phyloP scores from a whole-genome alignment of 2,329 filamentous ascomycete species.

The Diaporthe velutina region DNA sequence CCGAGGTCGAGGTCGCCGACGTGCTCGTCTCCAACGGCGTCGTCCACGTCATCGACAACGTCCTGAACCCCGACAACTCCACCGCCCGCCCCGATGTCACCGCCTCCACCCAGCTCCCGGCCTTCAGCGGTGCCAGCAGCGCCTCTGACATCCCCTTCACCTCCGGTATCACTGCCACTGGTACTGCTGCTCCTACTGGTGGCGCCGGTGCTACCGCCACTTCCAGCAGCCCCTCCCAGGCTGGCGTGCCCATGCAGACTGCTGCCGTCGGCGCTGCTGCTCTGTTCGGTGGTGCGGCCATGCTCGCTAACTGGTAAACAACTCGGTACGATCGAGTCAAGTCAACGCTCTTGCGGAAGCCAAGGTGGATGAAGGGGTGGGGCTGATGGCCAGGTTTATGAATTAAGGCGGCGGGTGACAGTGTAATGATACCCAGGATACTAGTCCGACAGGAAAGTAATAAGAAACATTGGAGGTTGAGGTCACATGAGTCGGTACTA shows the following conservation, averaged over 20 bases:
- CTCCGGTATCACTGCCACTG: slow-evolving; percentile 17
- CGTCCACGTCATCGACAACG: slow-evolving; percentile 68
- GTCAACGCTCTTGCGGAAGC: not conserved
- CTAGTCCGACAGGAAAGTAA: not conserved
- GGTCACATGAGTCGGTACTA: not conserved
- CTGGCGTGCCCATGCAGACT: slow-evolving; percentile 31
- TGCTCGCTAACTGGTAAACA: slow-evolving; percentile 26
- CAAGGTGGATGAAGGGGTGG: not conserved
- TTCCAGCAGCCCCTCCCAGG: not conserved
- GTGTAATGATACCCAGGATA: slow-evolving; percentile 26
- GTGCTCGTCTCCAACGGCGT: slow-evolving; percentile 70
- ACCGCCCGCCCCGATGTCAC: slow-evolving; percentile 53
- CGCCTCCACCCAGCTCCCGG: slow-evolving; percentile 51
- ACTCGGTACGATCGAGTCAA: no score
- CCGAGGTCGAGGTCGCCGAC: slow-evolving; percentile 65
- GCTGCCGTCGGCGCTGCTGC: slow-evolving; percentile 34
- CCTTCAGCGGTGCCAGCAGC: slow-evolving; percentile 44
- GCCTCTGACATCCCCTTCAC: slow-evolving; percentile 39
- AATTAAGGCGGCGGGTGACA: no score
- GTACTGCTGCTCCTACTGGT: slow-evolving; percentile 2
- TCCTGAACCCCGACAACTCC: slow-evolving; percentile 59
- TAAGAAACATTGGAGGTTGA: not conserved
- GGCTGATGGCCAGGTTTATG: no score
- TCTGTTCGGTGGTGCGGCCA: slow-evolving; percentile 33
- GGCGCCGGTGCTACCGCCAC: not conserved